Evolutionary conservation across 2,329 filamentous ascomycete species (phyloP).

Genomic region (Xylariaceae sp.): DNA sequence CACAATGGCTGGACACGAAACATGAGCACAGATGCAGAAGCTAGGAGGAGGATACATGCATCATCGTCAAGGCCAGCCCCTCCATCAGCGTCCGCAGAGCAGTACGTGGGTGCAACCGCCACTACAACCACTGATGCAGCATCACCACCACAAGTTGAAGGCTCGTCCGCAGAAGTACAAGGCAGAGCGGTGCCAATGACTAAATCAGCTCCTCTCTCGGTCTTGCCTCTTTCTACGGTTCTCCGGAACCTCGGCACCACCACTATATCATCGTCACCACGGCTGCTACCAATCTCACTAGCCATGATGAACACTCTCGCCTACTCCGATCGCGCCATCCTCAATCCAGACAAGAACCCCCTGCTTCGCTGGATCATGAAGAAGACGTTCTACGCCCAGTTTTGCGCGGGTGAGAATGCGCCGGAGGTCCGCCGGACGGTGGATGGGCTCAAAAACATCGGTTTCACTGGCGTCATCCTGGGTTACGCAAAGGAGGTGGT

Average conservation of each 20-base stretch:
- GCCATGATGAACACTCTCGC: slow-evolving; percentile 65
- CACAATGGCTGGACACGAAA: slow-evolving; percentile 12
- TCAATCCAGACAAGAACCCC: slow-evolving; percentile 73
- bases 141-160: slow-evolving; percentile 5
- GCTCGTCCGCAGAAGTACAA: slow-evolving; percentile 13
- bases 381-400: slow-evolving; percentile 84
- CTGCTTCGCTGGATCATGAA: slow-evolving; percentile 68
- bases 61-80: slow-evolving; percentile 12
- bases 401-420: slow-evolving; percentile 77
- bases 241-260: slow-evolving; percentile 67
- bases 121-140: no score
- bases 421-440: slow-evolving; percentile 65
- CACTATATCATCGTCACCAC: slow-evolving; percentile 63
- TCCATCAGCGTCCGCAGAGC: slow-evolving; percentile 19
- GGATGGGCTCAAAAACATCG: slow-evolving; percentile 62
- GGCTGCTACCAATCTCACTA: slow-evolving; percentile 68
- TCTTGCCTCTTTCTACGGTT: slow-evolving; percentile 62
- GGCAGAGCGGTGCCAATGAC: slow-evolving; percentile 11
- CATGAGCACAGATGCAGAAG: slow-evolving; percentile 9
- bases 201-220: slow-evolving; percentile 47
- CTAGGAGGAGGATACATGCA: slow-evolving; percentile 23
- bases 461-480: slow-evolving; percentile 79
- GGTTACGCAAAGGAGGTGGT: slow-evolving; percentile 82
- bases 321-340: slow-evolving; percentile 59
- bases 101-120: slow-evolving; percentile 12